Evolutionary conservation across 495 filamentous ascomycete species (phyloP).

Genomic region (Aspergillus carlsbadensis): DNA sequence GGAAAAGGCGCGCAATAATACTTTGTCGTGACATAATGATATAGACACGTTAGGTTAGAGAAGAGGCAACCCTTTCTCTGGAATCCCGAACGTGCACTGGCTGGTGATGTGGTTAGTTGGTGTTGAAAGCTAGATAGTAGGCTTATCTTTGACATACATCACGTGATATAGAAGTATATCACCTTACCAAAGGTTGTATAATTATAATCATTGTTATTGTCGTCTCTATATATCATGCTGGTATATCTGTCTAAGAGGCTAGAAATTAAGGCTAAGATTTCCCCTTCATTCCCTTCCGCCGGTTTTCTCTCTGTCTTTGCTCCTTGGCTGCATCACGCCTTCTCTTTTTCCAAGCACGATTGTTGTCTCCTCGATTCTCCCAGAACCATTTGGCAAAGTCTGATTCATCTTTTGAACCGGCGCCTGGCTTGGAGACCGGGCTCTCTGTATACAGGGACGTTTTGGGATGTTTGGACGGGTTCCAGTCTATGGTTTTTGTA

Average conservation of each 20-base stretch:
- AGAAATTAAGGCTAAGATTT: slow-evolving; percentile 27
- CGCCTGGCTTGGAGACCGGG: slow-evolving; percentile 32
- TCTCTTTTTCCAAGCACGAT: slow-evolving; percentile 86
- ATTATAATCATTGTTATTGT: background rate
- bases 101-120: background rate
- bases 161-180: background rate
- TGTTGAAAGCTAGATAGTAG: background rate
- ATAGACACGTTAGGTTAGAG: background rate
- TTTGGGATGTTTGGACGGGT: slow-evolving; percentile 22
- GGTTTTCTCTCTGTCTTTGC: slow-evolving; percentile 83
- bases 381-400: slow-evolving; percentile 91
- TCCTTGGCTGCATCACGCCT: slow-evolving; percentile 79
- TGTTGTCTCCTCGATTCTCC: slow-evolving; percentile 85
- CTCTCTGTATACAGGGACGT: slow-evolving; percentile 30
- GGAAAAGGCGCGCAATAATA: slow-evolving; percentile 14
- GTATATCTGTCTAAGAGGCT: background rate
- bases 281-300: slow-evolving; percentile 53
- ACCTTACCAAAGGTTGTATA: background rate
- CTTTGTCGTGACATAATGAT: slow-evolving; percentile 12
- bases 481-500: slow-evolving; percentile 36
- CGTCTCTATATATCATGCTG: background rate
- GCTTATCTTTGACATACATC: background rate
- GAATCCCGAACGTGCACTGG: background rate
- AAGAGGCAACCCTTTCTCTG: background rate
- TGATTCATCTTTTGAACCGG: slow-evolving; percentile 46